Conservation (phyloP, 306 rosid genomes). For the Trifolium dubium region DNA sequence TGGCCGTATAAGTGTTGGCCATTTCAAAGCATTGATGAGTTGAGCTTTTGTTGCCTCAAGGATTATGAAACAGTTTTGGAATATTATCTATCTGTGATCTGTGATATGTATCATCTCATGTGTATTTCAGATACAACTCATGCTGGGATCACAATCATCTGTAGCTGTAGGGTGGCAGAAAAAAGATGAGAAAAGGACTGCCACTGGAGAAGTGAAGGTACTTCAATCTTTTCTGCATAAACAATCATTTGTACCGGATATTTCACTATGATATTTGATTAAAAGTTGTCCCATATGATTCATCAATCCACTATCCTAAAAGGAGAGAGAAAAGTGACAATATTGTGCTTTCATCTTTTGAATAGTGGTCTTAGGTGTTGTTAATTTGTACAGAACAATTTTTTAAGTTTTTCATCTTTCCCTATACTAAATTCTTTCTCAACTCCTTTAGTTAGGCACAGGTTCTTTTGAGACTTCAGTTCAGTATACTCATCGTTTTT, state of each 20-base stretch:
- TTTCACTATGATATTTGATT: conserved; percentile 10
- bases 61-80: conserved; percentile 34
- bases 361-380: conserved; percentile 22
- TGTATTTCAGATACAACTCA: conserved; percentile 74
- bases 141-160: conserved; percentile 79
- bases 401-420: conserved; percentile 4
- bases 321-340: neutral
- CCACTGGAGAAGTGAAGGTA: conserved; percentile 92
- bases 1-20: conserved; percentile 14
- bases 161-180: conserved; percentile 89
- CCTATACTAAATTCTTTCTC: conserved; percentile 45
- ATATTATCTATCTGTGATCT: conserved; percentile 26
- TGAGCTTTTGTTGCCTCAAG: conserved; percentile 21
- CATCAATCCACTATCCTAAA: neutral
- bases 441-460: conserved; percentile 70
- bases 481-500: conserved; percentile 72
- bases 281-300: neutral
- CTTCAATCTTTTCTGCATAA: conserved; percentile 39
- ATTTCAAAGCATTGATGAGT: conserved; percentile 11
- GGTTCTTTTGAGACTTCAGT: conserved; percentile 75
- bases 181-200: conserved; percentile 75
- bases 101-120: conserved; percentile 15
- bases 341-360: conserved; percentile 33
- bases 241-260: conserved; percentile 12
- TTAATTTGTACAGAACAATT: conserved; percentile 6